Conservation (phyloP, 352 stramenopile genomes). For the Aphanomyces astaci region DNA sequence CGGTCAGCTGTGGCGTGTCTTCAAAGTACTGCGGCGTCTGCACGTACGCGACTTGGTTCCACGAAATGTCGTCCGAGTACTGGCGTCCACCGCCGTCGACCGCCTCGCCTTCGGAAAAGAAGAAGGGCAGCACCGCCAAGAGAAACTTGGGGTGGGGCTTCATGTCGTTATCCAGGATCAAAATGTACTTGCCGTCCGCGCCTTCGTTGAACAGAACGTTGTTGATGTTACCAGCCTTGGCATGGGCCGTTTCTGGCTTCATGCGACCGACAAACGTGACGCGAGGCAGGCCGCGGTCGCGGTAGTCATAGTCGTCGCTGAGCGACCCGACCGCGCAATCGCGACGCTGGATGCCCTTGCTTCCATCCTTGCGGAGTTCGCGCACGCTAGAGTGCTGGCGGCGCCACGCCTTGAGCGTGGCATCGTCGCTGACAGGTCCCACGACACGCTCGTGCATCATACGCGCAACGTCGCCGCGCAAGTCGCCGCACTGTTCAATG, state of each 20-base stretch:
- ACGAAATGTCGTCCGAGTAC: slow-evolving; percentile 23
- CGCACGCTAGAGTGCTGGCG: slow-evolving; percentile 20
- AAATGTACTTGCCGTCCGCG: slow-evolving; percentile 27
- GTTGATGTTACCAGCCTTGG: slow-evolving; percentile 32
- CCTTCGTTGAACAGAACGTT: slow-evolving; percentile 29
- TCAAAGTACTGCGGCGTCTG: slow-evolving; percentile 24
- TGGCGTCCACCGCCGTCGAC: slow-evolving; percentile 20
- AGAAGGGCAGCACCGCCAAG: slow-evolving; percentile 18
- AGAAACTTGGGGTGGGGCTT: slow-evolving; percentile 24
- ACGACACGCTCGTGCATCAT: slow-evolving; percentile 26
- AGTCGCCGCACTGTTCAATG: slow-evolving; percentile 27
- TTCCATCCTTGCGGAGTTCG: slow-evolving; percentile 16
- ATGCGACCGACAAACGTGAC: slow-evolving; percentile 26
- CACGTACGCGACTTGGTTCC: slow-evolving; percentile 24
- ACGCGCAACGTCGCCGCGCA: slow-evolving; percentile 25
- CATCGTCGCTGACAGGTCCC: slow-evolving; percentile 14
- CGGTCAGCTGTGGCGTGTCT: slow-evolving; percentile 23
- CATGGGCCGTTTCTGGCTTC: slow-evolving; percentile 26
- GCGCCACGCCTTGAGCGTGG: slow-evolving; percentile 17
- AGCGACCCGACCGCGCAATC: slow-evolving; percentile 23
- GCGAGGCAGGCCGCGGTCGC: slow-evolving; percentile 24
- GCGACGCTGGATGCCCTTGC: slow-evolving; percentile 19
- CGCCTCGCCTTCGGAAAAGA: slow-evolving; percentile 23
- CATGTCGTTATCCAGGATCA: slow-evolving; percentile 33
- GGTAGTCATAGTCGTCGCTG: slow-evolving; percentile 23